phyloP scores from a whole-genome alignment of 208 protist species.

The Leishmania lainsoni region DNA sequence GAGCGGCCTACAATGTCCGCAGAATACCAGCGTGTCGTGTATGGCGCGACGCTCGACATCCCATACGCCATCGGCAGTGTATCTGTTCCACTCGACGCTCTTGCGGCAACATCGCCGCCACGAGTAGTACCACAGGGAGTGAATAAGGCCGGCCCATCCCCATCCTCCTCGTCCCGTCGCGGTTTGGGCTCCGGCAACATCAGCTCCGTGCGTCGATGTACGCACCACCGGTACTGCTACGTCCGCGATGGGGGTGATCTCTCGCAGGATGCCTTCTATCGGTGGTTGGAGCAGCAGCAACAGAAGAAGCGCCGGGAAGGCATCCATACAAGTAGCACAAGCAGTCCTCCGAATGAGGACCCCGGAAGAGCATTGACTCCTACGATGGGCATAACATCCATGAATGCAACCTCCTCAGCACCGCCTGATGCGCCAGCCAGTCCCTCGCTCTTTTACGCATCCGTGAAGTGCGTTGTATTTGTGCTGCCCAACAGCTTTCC shows the following conservation, averaged over 20 bases:
- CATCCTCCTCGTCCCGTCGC: conserved; percentile 1
- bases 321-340: neutral
- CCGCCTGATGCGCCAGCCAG: conserved; percentile 3
- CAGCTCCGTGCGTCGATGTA: conserved; percentile 51
- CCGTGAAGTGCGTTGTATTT: conserved; percentile 75
- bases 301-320: neutral
- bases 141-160: neutral
- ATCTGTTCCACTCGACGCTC: conserved; percentile 35
- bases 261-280: conserved; percentile 66
- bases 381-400: neutral
- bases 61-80: conserved; percentile 63
- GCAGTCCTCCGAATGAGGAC: neutral
- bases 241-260: conserved; percentile 66
- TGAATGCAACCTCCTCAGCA: neutral
- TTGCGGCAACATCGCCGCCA: neutral
- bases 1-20: conserved; percentile 5
- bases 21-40: conserved; percentile 44
- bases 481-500: conserved; percentile 75
- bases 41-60: conserved; percentile 63
- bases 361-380: neutral
- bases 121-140: neutral
- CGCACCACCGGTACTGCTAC: conserved; percentile 80
- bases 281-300: conserved; percentile 41
- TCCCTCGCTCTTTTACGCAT: conserved; percentile 71
- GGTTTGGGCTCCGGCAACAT: conserved; percentile 32